Evolutionary conservation across 495 filamentous ascomycete genomes (phyloP), one percentile per base, ranked within the genome.

Genomic region (Lasiosphaeria miniovina): DNA sequence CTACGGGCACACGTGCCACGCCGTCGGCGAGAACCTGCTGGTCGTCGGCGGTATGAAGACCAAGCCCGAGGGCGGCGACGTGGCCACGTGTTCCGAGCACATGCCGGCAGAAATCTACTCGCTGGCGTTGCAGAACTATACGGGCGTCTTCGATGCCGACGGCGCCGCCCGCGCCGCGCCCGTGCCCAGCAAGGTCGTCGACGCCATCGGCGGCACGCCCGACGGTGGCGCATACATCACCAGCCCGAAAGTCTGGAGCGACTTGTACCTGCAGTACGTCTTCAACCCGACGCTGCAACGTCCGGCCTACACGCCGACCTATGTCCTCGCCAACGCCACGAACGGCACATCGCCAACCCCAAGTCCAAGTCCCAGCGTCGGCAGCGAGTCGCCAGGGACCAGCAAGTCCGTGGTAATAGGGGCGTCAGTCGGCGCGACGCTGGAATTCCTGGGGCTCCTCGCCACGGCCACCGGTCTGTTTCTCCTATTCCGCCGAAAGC

Each of bases 1-100:
- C 10, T 63, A 60, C 40, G 61, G 61, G 38, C 61, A 63, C 53
- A 63, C 61, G 3, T 63, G 61, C 46, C 61, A 63, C 41, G 57
- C 38, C 24, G 48, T 63, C 14, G 61, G 61, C 31, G 61, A 63
- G 33, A 63, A 63, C 15, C 61, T 63, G n/a, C 50, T 63, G 1
- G 33, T 62, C 2, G 38, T 62, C 38, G 60, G 60, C n/a, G 60
- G 60, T n/a, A 46, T 46, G 43, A 31, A 55, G 14, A 63, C 57
- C n/a, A 31, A 38, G 10, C 17, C 34, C n/a, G 31, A 31, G 1
- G 55, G 61, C 56, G 55, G 49, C 24, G 46, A 59, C 50, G 43
- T 35, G 12, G 59, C 35, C 4, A 41, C 43, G 9, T 63, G 61
- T 45, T 49, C 61, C 1, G 17, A 41, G 17, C 56, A 52, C 55